Base-by-base conservation (phyloP, 2,329 filamentous ascomycete genomes). In the Aschersonia sp. region DNA sequence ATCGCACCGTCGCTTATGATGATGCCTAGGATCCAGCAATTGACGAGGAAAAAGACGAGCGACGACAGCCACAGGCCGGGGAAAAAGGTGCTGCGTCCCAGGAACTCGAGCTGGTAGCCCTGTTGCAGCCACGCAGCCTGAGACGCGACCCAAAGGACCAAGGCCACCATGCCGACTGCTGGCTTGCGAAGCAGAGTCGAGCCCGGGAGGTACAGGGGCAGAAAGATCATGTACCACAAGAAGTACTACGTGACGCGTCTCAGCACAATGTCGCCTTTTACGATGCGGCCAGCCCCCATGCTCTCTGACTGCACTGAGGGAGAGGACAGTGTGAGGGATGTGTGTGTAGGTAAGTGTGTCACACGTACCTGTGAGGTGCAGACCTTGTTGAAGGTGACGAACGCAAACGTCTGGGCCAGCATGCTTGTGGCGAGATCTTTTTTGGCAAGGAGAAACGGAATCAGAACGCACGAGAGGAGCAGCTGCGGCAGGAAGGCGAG, bases 301-400 rank as follows among this genome's bases (percentile, higher is more conserved):
- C 22, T 22, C 22, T 22, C 22, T 22, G 22, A 22, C 22, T 22
- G 22, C 22, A 14, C 14, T 1, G 14, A 42, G n/a, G 40, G 6
- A 30, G 22, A 46, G 44, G 42, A 31, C 22, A 44, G 8, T 30
- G 14, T 29, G 12, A 41, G 44, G 30, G 22, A 22, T 22, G 22
- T 22, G 22, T 22, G 22, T 22, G 22, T 2, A 48, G 14, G 30
- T 32, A 9, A n/a, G 30, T 14, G 22, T 22, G 22, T 22, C 22
- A 22, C 22, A 44, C 42, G 53, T 75, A 92, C 87, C 76, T 97
- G 90, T 59, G 88, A 95, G 4, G 92, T 98, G 73, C 90, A 97
- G 52, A 98, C 92, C 69, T 98, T 98, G 69, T 98, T 98, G 57
- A 97, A 97, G 0, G 88, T 83, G 4, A 97, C 92, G 64, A 98